Evolutionary conservation across 805 yeast genomes (phyloP), one percentile per base, ranked within the genome.

Genomic region (Saccharomycopsis sp.): DNA sequence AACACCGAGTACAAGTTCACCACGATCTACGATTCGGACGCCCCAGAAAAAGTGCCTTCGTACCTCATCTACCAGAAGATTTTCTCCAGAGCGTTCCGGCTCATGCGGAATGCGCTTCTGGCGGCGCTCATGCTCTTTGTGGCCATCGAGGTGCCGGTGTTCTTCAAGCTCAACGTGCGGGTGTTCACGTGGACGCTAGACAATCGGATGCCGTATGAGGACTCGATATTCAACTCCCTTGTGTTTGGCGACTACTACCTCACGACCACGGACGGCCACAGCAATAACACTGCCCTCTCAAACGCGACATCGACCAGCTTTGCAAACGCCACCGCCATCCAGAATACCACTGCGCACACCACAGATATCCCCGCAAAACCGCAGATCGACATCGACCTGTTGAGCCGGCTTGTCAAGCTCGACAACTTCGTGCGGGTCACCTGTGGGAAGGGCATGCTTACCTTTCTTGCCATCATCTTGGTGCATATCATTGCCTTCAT

Each of bases 1-100:
- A 86, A 90, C 65, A 75, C 87, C 40, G 80, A 83, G 29, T 91
- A 87, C 70, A 77, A 75, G 57, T 88, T 88, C 69, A 77, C 78
- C 34, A 86, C 89, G 23, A 77, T 82, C 1, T 88, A 85, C 68
- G 79, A 79, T 53, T 81, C 79, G 1, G 70, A 80, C 52, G 85
- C 86, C 82, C 94, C 95, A 1, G 71, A 69, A 7, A 68, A 71
- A 24, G 79, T 88, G 23, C 96, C 97, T 0, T 9, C 81, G 1
- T 59, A 64, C 1, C 68, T 84, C 48, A 69, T 88, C 15, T 50
- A 81, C 59, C 65, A 64, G 48, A 80, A 78, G 51, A 63, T 79
- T 63, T 4, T 59, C 67, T 64, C 8, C 55, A 56, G 4, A 62
- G 62, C 34, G 8, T 64, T 3, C 64, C 62, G 50, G 61, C 24